A percentile compares a stretch with the other conserved stretches of the same genome.
phyloP scores from a whole-genome alignment of 1,139 yeast genomes.

The Hanseniaspora uvarum region DNA sequence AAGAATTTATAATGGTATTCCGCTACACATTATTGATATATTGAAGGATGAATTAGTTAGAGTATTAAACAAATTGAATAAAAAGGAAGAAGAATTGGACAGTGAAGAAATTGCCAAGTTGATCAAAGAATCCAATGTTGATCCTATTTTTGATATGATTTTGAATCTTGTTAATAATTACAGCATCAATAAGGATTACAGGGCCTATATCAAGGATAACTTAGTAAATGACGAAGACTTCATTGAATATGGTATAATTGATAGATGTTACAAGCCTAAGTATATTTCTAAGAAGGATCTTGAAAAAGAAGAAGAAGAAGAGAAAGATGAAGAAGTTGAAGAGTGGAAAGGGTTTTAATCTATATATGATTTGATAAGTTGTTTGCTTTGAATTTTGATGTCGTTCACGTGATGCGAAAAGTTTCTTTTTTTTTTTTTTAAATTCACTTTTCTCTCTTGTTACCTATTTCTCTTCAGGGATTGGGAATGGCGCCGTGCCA shows the following conservation, averaged over 20 bases:
- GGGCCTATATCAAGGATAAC: constrained; percentile 55
- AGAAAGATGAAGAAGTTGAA: constrained; percentile 28
- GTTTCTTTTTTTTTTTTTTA: not conserved
- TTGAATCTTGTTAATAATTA: constrained; percentile 41
- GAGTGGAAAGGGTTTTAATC: constrained; percentile 45
- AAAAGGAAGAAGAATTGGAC: constrained; percentile 31
- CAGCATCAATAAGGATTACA: constrained; percentile 48
- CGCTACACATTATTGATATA: constrained; percentile 78
- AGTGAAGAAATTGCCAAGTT: constrained; percentile 24
- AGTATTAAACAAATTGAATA: constrained; percentile 42
- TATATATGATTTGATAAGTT: not conserved
- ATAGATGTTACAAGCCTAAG: constrained; percentile 21
- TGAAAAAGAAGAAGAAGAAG: constrained; percentile 30
- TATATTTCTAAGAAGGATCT: constrained; percentile 18
- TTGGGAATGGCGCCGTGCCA: too few species aligned
- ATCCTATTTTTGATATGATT: constrained; percentile 49
- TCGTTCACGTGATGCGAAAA: not conserved
- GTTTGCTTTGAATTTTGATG: not conserved
- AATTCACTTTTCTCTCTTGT: not conserved
- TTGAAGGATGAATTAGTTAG: constrained; percentile 74
- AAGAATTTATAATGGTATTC: constrained; percentile 61
- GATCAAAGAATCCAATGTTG: constrained; percentile 45
- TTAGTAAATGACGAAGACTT: constrained; percentile 57
- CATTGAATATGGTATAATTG: constrained; percentile 51
- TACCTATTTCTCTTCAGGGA: too few species aligned